Evolutionary conservation across 805 yeast genomes (phyloP).

Genomic region (Ogataea paraovalis): DNA sequence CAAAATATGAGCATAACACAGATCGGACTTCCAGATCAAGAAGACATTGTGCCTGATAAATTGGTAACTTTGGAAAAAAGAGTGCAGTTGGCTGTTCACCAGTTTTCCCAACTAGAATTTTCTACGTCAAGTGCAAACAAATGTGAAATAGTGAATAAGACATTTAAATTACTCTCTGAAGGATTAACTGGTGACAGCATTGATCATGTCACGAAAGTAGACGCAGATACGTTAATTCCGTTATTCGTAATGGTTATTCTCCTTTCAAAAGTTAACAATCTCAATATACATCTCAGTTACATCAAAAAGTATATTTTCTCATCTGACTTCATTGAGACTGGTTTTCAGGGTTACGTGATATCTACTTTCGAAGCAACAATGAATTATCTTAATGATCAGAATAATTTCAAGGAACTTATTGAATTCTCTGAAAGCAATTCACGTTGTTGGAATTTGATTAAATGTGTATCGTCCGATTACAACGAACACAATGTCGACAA

Average conservation of each 20-base stretch:
- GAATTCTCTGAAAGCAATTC: slow-evolving; percentile 44
- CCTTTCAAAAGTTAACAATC: slow-evolving; percentile 52
- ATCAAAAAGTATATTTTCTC: slow-evolving; percentile 54
- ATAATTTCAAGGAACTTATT: slow-evolving; percentile 36
- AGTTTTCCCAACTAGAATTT: slow-evolving; percentile 44
- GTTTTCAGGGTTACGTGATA: slow-evolving; percentile 69
- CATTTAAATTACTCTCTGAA: slow-evolving; percentile 48
- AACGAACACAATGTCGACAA: slow-evolving; percentile 16
- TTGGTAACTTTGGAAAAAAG: slow-evolving; percentile 36
- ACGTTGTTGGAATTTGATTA: slow-evolving; percentile 51
- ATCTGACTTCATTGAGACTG: slow-evolving; percentile 43
- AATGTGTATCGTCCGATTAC: slow-evolving; percentile 23
- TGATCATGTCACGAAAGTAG: slow-evolving; percentile 37
- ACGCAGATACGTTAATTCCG: slow-evolving; percentile 80
- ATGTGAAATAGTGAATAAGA: slow-evolving; percentile 43
- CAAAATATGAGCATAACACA: slow-evolving; percentile 46
- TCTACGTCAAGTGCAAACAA: slow-evolving; percentile 48
- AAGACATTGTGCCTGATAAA: slow-evolving; percentile 11
- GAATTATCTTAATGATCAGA: slow-evolving; percentile 47
- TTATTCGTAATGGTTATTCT: slow-evolving; percentile 67
- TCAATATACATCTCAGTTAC: slow-evolving; percentile 64
- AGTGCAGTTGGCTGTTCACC: slow-evolving; percentile 47
- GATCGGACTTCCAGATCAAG: slow-evolving; percentile 43
- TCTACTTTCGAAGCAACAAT: slow-evolving; percentile 84
- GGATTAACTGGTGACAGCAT: slow-evolving; percentile 1